Evolutionary conservation across 2,329 filamentous ascomycete genomes (phyloP).

Genomic region (Fonsecaea monophora): DNA sequence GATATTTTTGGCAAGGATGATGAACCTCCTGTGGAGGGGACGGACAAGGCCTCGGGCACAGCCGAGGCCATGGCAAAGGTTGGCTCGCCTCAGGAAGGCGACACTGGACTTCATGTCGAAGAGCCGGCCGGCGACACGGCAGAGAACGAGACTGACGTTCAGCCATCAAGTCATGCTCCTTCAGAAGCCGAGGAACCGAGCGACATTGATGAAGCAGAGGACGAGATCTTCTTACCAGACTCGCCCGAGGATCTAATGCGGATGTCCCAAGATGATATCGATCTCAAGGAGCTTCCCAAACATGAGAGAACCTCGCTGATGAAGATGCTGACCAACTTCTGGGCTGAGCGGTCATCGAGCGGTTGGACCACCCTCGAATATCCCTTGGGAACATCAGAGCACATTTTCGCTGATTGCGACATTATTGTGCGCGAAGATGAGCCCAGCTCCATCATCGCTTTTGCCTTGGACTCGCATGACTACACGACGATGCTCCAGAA

Average conservation of each 20-base stretch:
- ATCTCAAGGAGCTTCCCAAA: slow-evolving; percentile 78
- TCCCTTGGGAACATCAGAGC: slow-evolving; percentile 83
- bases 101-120: slow-evolving; percentile 42
- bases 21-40: slow-evolving; percentile 35
- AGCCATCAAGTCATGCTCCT: slow-evolving; percentile 58
- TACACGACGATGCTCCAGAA: slow-evolving; percentile 78
- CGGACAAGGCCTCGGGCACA: slow-evolving; percentile 36
- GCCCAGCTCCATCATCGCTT: slow-evolving; percentile 92
- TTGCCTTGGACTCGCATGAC: slow-evolving; percentile 85
- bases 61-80: slow-evolving; percentile 43
- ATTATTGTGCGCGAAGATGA: slow-evolving; percentile 98
- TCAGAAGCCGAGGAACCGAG: slow-evolving; percentile 74
- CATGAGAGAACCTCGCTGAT: slow-evolving; percentile 92
- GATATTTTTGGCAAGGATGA: slow-evolving; percentile 53
- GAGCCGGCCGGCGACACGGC: slow-evolving; percentile 48
- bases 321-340: slow-evolving; percentile 96
- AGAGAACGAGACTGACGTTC: slow-evolving; percentile 54
- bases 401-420: slow-evolving; percentile 95
- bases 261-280: slow-evolving; percentile 61
- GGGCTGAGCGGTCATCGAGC: slow-evolving; percentile 95
- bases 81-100: slow-evolving; percentile 45
- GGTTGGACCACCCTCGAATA: slow-evolving; percentile 94
- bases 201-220: slow-evolving; percentile 70
- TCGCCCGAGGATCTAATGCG: slow-evolving; percentile 58
- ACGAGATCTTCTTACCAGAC: slow-evolving; percentile 69